Evolutionary conservation across 2,329 filamentous ascomycete species (phyloP).

Genomic region (Exophiala lecanii-corni): DNA sequence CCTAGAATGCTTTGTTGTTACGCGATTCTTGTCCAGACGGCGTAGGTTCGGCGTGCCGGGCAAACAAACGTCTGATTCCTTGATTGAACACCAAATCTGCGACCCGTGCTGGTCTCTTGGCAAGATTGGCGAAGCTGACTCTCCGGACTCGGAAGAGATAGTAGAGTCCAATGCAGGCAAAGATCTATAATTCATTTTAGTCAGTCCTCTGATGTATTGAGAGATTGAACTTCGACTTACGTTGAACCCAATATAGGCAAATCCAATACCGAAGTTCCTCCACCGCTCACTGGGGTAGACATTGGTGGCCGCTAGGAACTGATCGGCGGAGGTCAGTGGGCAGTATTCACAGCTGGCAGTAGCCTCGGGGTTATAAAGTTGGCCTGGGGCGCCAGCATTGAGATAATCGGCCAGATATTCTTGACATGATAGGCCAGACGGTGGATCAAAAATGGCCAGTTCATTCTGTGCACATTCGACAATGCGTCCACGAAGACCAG

Average conservation of each 20-base stretch:
- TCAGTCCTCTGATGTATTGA: no score
- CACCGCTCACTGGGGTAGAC: constrained; percentile 61
- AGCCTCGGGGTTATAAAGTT: constrained; percentile 55
- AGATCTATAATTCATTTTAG: constrained; percentile 21
- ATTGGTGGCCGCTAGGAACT: constrained; percentile 42
- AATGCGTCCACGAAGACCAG: constrained; percentile 61
- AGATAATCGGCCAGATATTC: constrained; percentile 55
- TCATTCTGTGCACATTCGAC: constrained; percentile 68
- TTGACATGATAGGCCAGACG: constrained; percentile 56
- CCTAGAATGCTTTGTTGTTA: constrained; percentile 7
- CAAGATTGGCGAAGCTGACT: constrained; percentile 13
- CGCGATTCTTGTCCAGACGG: constrained; percentile 15
- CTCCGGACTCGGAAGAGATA: constrained; percentile 40
- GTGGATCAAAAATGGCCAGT: constrained; percentile 46
- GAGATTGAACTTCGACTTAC: constrained; percentile 8
- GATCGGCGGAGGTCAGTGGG: constrained; percentile 34
- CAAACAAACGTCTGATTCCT: constrained; percentile 17
- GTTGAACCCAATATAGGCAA: constrained; percentile 72
- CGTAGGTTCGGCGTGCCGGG: constrained; percentile 18
- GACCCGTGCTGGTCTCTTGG: constrained; percentile 15
- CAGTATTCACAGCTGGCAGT: constrained; percentile 53
- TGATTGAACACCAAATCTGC: constrained; percentile 14
- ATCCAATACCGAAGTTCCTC: constrained; percentile 76
- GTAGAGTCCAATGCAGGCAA: constrained; percentile 53
- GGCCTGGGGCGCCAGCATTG: constrained; percentile 43